Evolutionary conservation across 495 filamentous ascomycete genomes (phyloP), one percentile per base, ranked within the genome.

Genomic region (Darksidea phi): DNA sequence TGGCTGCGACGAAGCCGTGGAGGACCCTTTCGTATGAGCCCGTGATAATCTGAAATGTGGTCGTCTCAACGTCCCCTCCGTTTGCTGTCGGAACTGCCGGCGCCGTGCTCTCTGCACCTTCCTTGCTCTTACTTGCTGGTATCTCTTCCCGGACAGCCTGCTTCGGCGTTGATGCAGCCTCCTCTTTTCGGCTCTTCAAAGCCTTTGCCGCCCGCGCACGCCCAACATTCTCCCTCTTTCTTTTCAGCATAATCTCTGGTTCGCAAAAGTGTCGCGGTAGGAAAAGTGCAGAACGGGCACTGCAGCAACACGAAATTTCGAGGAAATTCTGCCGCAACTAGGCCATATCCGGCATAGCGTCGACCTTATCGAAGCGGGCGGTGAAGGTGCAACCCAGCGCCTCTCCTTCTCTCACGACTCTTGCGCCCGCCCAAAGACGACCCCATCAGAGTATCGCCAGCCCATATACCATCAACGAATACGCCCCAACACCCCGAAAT

Each of bases 11-110:
- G 70, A 97, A 80, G 63, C 95, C 95, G 74, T 99, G 94, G 42
- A 99, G 81, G 42, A 93, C 84, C 56, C 90, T 84, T 70, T 99
- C 94, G 76, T 99, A 99, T 58, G 92, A 96, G 17, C 94, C 94
- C 20, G 91, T 88, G 49, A 97, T 80, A 56, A 99, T 86, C 71
- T 97, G 94, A 51, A 97, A 78, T 0, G 84, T 89, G 26, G 53
- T 51, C 6, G 61, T 53, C 12, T 43, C 41, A 3, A 32, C 28
- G 6, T 42, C 59, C 13, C 25, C 23, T 1, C 25, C 1, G 10
- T 17, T 48, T 15, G 48, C 34, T 23, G 18, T 5, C 23, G 34
- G 15, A 21, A 15, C 20, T 20, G 48, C 17, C 37, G 21, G 23
- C 7, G 64, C n/a, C 18, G 23, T 34, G 15, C 36, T 21, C 21